phyloP scores from a whole-genome alignment of 495 filamentous ascomycete species.

The Penicillium roqueforti region DNA sequence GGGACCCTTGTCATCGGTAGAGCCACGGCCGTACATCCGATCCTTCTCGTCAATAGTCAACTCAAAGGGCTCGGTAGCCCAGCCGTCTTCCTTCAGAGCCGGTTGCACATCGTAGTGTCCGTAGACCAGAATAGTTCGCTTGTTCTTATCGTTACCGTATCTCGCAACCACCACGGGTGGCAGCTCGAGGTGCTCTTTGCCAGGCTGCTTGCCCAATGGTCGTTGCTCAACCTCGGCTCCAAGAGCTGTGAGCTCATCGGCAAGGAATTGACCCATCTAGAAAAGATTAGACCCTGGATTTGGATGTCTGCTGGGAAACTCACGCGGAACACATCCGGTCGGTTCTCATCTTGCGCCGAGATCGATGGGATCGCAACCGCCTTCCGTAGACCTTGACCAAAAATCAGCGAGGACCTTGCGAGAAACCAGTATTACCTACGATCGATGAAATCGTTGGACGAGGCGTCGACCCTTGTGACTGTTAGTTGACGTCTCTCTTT shows the following conservation, averaged over 20 bases:
- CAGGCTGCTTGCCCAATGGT: slow-evolving; percentile 82
- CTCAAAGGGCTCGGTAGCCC: slow-evolving; percentile 93
- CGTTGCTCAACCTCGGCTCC: slow-evolving; percentile 84
- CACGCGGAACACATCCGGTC: slow-evolving; percentile 79
- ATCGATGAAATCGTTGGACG: slow-evolving; percentile 82
- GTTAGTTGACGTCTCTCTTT: slow-evolving; percentile 1
- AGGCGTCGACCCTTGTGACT: slow-evolving; percentile 62
- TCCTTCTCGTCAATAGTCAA: slow-evolving; percentile 83
- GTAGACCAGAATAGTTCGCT: slow-evolving; percentile 93
- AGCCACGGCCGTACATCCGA: slow-evolving; percentile 92
- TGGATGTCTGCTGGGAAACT: slow-evolving; percentile 10
- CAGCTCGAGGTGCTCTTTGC: slow-evolving; percentile 81
- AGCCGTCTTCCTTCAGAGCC: slow-evolving; percentile 87
- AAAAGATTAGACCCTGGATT: slow-evolving; percentile 8
- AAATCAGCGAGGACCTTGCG: slow-evolving; percentile 5
- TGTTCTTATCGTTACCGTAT: slow-evolving; percentile 84
- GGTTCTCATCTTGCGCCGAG: slow-evolving; percentile 82
- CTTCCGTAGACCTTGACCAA: slow-evolving; percentile 60
- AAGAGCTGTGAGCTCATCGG: slow-evolving; percentile 71
- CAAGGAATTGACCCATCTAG: slow-evolving; percentile 90
- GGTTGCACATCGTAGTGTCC: slow-evolving; percentile 99
- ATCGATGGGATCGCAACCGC: slow-evolving; percentile 96
- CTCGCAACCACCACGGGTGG: slow-evolving; percentile 89
- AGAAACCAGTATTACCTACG: slow-evolving; percentile 43
- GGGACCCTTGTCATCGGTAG: slow-evolving; percentile 97